Evolutionary conservation across 1,139 yeast genomes (phyloP), one percentile per base, ranked within the genome.

Genomic region (Pichia sp.): DNA sequence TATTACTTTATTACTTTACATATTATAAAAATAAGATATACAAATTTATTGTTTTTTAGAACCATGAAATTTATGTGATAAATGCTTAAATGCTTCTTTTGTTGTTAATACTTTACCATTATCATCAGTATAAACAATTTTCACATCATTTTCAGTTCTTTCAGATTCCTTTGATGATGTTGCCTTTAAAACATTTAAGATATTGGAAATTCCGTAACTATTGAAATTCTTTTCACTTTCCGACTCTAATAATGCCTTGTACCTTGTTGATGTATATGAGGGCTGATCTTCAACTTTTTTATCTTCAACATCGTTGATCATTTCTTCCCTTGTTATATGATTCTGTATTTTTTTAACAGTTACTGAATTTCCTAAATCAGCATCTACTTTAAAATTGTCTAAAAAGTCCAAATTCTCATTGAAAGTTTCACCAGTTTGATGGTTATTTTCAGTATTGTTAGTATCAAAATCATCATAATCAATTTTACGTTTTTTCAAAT

Each of bases 1-100:
- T n/a, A n/a, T n/a, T n/a, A n/a, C n/a, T n/a, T n/a, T n/a, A n/a
- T n/a, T n/a, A n/a, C n/a, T n/a, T n/a, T n/a, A n/a, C n/a, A n/a
- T n/a, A n/a, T n/a, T n/a, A n/a, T n/a, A n/a, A n/a, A n/a, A n/a
- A n/a, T n/a, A n/a, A n/a, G 12, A 11, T 20, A 22, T 30, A 26
- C 3, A 36, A 20, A 22, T 2, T 28, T 30, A 42, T 25, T 34
- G n/a, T 38, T 37, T 54, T 7, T 48, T 55, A 24, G 53, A 55
- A 4, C 96, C 97, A 61, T 92, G 97, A 65, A 87, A 90, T 54
- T 82, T 82, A 54, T 86, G 95, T 1, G 96, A 87, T 45, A 89
- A 61, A 50, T 80, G 78, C 64, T 87, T 90, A 67, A 80, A 90
- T 0, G 97, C 97, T 51, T 84, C 86, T 60, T 85, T 87, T 2